Base-by-base conservation (phyloP, 2,329 filamentous ascomycete species). In the Amphichorda felina region DNA sequence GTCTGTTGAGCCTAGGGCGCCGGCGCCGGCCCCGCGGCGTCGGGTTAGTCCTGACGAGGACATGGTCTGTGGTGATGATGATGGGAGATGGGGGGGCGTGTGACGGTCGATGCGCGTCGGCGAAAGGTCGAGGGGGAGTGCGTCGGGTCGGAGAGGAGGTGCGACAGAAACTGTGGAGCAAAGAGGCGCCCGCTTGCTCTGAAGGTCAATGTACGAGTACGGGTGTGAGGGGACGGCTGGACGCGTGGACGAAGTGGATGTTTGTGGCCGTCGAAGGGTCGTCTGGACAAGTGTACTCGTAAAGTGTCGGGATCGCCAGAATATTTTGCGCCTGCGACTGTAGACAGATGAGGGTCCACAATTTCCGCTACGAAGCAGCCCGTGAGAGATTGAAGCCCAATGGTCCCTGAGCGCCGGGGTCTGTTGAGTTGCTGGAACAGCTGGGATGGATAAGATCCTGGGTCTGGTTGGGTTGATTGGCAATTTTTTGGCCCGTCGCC, bases 21-120 rank as follows among this genome's bases (percentile, higher is more conserved):
- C 57, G 32, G 53, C 64, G 68, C 83, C 70, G 72, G 74, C 70
- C 73, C 84, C 70, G 68, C 82, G 69, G 72, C 72, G 72, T 57
- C 73, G 61, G 41, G 73, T 78, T 54, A 78, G 61, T 47, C 72
- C 72, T 41, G 70, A 73, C 41, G 65, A 49, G 40, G 51, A 55
- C 52, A 55, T 53, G 40, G 35, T 41, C 28, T 30, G 28, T 30
- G 28, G n/a, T 30, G 28, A 31, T 15, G 15, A 7, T 11, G 29
- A 17, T 29, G 27, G 5, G n/a, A 18, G 15, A 17, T 31, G 18
- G 27, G 27, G 27, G 27, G 17, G n/a, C n/a, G n/a, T n/a, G n/a
- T n/a, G n/a, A n/a, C n/a, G n/a, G n/a, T 32, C 9, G 30, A 13
- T 32, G 30, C 14, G 30, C 30, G 30, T 14, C 18, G 14, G 30